phyloP scores from a whole-genome alignment of 192 early-diverging fungal species.

The Rhizophagus clarus region DNA sequence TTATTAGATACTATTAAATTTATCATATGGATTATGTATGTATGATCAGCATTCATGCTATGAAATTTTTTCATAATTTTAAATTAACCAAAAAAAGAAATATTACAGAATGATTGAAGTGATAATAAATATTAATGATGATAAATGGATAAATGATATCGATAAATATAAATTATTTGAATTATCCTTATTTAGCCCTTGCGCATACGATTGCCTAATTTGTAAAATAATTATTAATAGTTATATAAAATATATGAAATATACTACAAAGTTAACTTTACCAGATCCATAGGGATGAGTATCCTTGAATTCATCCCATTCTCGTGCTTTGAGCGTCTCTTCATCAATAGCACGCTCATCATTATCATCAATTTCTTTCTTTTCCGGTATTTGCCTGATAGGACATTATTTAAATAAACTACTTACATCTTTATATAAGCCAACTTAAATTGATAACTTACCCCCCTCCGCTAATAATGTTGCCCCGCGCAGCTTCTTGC shows the following conservation, averaged over 20 bases:
- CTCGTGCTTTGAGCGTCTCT: conserved; percentile 81
- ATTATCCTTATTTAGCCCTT: conserved; percentile 23
- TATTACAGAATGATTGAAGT: too few relatives aligned
- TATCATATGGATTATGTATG: too few relatives aligned
- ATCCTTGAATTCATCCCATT: conserved; percentile 93
- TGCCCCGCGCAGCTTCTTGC: conserved; percentile 83
- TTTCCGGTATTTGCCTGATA: conserved; percentile 70
- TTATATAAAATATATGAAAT: not conserved
- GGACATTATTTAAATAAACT: not conserved
- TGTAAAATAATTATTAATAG: not conserved
- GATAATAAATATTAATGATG: too few relatives aligned
- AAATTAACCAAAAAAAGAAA: too few relatives aligned
- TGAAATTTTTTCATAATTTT: too few relatives aligned
- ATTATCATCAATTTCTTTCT: conserved; percentile 74
- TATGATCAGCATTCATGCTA: too few relatives aligned
- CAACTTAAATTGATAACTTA: conserved; percentile 33
- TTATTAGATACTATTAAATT: too few relatives aligned
- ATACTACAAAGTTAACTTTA: conserved; percentile 36
- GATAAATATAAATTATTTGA: not conserved
- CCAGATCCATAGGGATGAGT: conserved; percentile 74
- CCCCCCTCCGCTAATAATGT: conserved; percentile 87
- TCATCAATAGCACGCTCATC: conserved; percentile 79
- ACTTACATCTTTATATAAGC: not conserved
- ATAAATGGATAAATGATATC: too few relatives aligned
- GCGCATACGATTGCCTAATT: conserved; percentile 27